These are phyloP conservation scores for Lichtheimia ornata DNA, from an alignment of 371 early-diverging fungal species.

Conservation along the genomic window DNA sequence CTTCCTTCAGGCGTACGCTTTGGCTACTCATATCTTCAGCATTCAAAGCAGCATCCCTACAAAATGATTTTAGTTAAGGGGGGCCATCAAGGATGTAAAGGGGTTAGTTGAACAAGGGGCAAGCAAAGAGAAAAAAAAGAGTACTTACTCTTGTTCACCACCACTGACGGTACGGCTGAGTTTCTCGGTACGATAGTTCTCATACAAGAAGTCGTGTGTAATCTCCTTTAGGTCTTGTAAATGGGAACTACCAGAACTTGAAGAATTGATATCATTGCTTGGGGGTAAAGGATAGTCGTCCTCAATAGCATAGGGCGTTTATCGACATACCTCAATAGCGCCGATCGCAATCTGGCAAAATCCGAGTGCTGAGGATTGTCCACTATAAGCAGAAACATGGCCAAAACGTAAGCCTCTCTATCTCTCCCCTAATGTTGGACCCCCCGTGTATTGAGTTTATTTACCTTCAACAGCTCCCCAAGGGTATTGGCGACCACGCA, in stretches of 20 bases:
- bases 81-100: not conserved
- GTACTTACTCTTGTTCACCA: slow-evolving; percentile 26
- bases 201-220: slow-evolving; percentile 85
- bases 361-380: slow-evolving; percentile 93
- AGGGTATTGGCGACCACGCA: slow-evolving; percentile 96
- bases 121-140: not conserved
- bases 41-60: slow-evolving; percentile 40
- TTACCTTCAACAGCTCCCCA: slow-evolving; percentile 97
- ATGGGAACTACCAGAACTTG: slow-evolving; percentile 69
- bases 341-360: slow-evolving; percentile 93
- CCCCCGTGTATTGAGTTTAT: not conserved
- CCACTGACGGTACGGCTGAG: slow-evolving; percentile 68
- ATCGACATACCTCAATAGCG: slow-evolving; percentile 70
- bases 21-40: slow-evolving; percentile 54
- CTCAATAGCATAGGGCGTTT: not conserved
- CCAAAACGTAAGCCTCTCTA: not conserved
- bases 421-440: slow-evolving; percentile 75
- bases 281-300: not conserved
- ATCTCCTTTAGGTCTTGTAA: slow-evolving; percentile 90
- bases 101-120: not conserved
- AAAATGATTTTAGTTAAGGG: not conserved
- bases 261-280: slow-evolving; percentile 7
- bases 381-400: slow-evolving; percentile 32
- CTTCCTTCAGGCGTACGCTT: slow-evolving; percentile 58
- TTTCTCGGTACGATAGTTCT: slow-evolving; percentile 91